phyloP scores from a whole-genome alignment of 2,329 filamentous ascomycete species.

The Fusarium sulawesiense region DNA sequence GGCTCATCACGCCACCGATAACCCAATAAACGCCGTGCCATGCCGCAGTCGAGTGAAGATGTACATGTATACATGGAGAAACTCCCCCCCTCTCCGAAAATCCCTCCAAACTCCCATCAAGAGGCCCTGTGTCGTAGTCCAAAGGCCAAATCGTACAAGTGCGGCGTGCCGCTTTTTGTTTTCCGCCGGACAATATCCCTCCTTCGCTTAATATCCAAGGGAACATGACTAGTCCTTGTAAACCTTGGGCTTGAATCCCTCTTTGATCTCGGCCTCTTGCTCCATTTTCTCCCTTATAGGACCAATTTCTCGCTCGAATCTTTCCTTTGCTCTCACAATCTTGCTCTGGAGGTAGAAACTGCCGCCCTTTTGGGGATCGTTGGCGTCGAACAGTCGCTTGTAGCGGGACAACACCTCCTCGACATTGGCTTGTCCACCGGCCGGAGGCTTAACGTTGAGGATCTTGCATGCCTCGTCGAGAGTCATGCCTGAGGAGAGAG shows the following conservation, averaged over 20 bases:
- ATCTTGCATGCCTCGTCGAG: conserved; percentile 98
- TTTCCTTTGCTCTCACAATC: conserved; percentile 87
- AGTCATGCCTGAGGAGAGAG: conserved; percentile 77
- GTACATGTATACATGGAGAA: conserved; percentile 55
- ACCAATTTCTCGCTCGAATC: conserved; percentile 87
- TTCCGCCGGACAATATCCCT: neutral
- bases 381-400: conserved; percentile 93
- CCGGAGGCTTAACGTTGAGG: conserved; percentile 90
- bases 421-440: conserved; percentile 77
- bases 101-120: conserved; percentile 32
- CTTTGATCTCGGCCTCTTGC: conserved; percentile 80
- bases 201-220: neutral
- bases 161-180: conserved; percentile 2
- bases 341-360: conserved; percentile 99
- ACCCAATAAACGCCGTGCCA: conserved; percentile 62
- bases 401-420: conserved; percentile 86
- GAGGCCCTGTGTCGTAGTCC: neutral
- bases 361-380: conserved; percentile 94
- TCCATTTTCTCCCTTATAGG: conserved; percentile 77
- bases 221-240: conserved; percentile 78
- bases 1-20: conserved; percentile 47
- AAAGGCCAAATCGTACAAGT: conserved; percentile 40
- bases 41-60: conserved; percentile 67
- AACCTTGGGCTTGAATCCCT: conserved; percentile 94
- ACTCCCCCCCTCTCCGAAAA: conserved; percentile 26